These are phyloP conservation scores for Aspergillus biplanus DNA, from an alignment of 495 filamentous ascomycete species.

Conservation along the genomic window DNA sequence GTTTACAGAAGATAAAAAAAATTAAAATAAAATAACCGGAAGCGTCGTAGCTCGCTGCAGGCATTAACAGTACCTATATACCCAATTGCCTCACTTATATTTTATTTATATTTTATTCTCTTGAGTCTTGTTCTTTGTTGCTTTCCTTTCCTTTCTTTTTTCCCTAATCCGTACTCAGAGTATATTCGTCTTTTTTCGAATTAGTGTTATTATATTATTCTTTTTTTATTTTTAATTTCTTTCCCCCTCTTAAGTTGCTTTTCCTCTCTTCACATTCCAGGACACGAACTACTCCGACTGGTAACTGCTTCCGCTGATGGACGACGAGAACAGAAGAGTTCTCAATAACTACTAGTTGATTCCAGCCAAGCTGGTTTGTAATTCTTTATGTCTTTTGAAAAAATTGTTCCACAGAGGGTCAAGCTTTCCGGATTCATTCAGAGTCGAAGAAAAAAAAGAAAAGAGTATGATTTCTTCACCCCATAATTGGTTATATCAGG, in stretches of 20 bases:
- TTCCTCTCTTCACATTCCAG: constrained; percentile 4
- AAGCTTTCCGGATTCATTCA: neutral
- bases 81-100: neutral
- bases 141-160: constrained; percentile 1
- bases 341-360: neutral
- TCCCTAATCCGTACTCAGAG: neutral
- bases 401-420: neutral
- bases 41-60: neutral
- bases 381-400: constrained; percentile 4
- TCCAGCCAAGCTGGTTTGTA: neutral
- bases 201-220: neutral
- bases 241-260: neutral
- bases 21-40: neutral
- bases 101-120: neutral
- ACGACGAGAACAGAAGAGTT: neutral
- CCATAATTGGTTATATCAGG: constrained; percentile 22
- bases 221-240: neutral
- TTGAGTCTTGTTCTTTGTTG: neutral
- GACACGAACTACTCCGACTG: neutral
- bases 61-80: neutral
- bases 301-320: neutral
- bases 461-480: constrained; percentile 18
- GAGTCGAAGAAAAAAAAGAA: neutral
- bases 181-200: neutral
- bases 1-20: neutral